Percentiles rank a stretch among this genome's conserved stretches.
Conservation (phyloP, 148 eudicot species). For the Dysphania ambrosioides region DNA sequence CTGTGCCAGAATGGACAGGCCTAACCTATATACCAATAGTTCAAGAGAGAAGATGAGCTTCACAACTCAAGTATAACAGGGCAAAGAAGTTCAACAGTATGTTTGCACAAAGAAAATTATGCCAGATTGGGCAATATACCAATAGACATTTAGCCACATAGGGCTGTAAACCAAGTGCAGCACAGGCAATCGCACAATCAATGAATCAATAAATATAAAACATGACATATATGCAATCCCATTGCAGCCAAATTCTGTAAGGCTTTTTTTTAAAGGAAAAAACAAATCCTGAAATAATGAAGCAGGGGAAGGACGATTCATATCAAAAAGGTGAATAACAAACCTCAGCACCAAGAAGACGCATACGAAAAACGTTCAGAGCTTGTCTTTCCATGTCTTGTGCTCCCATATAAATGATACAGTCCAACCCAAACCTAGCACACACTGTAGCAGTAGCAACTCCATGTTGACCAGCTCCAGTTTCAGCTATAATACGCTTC, state of each 20-base stretch:
- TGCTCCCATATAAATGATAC: slow-evolving; percentile 93
- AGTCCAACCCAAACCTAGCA: slow-evolving; percentile 87
- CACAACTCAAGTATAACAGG: not conserved
- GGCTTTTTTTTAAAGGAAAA: not conserved
- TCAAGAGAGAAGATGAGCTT: not conserved
- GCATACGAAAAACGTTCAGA: slow-evolving; percentile 89
- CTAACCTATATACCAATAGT: slow-evolving; percentile 55
- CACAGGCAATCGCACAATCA: not conserved
- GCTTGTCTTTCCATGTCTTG: slow-evolving; percentile 98
- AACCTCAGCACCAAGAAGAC: slow-evolving; percentile 99
- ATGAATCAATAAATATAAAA: not conserved
- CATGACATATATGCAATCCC: not conserved
- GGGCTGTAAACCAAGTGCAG: not conserved
- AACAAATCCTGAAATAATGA: not conserved
- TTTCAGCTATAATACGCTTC: slow-evolving; percentile 92
- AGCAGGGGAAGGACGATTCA: not conserved
- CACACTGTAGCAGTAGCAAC: slow-evolving; percentile 98
- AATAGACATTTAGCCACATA: not conserved
- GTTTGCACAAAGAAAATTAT: not conserved
- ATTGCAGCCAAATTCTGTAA: not conserved
- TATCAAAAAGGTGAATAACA: slow-evolving; percentile 16
- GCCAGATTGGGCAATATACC: not conserved
- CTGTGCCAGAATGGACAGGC: slow-evolving; percentile 91
- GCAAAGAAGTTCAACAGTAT: not conserved
- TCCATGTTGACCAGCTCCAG: slow-evolving; percentile 99